These are phyloP conservation scores for Bigelowiella natans DNA, from an alignment of 78 protist species.

Conservation along the genomic window DNA sequence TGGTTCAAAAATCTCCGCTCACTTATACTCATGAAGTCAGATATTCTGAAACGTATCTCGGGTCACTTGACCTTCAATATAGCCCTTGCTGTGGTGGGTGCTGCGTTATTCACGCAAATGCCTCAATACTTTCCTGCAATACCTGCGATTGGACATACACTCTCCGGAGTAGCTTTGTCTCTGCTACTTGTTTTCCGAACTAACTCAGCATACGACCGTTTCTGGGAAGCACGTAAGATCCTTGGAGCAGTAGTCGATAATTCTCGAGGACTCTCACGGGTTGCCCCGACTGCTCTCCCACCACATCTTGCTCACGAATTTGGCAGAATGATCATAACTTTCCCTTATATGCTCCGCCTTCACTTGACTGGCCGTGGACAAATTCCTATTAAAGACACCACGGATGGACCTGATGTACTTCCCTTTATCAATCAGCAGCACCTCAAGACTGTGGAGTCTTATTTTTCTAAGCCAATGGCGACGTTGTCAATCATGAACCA, in stretches of 20 bases:
- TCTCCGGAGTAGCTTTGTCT: not conserved
- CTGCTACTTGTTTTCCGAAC: constrained; percentile 15
- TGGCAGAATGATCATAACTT: not conserved
- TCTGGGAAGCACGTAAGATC: constrained; percentile 10
- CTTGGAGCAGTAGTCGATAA: not conserved
- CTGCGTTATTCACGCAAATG: not conserved
- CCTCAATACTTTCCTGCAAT: too few relatives aligned
- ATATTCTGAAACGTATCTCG: not conserved
- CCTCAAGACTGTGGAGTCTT: not conserved
- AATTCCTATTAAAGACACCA: not conserved
- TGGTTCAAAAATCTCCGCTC: not conserved
- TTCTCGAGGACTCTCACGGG: not conserved
- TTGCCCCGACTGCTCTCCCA: not conserved
- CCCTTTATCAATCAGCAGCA: too few relatives aligned
- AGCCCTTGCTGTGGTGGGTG: not conserved
- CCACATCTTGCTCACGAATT: not conserved
- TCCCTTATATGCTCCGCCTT: not conserved
- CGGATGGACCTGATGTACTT: not conserved
- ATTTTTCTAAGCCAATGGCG: not conserved
- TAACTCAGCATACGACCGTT: not conserved
- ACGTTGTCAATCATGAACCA: not conserved
- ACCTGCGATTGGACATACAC: too few relatives aligned
- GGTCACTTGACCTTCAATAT: not conserved
- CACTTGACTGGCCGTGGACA: not conserved
- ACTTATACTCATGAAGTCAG: not conserved